phyloP scores from a whole-genome alignment of 352 stramenopile species.

The Pythium pyrilobum region DNA sequence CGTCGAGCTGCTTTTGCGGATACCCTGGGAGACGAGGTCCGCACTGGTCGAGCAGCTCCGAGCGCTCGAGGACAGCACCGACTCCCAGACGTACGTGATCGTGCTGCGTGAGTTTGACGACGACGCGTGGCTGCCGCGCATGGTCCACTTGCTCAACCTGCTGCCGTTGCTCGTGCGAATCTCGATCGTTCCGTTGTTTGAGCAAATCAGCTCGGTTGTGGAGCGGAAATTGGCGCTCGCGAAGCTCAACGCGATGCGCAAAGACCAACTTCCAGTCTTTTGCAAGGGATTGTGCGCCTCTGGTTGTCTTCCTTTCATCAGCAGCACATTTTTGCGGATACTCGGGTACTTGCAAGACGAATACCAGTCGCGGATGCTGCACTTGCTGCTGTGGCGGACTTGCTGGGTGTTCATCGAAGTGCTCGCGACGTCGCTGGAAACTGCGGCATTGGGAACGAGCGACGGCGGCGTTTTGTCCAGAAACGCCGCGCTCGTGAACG shows the following conservation, averaged over 20 bases:
- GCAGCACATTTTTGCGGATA: conserved; percentile 34
- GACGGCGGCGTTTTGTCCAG: too few relatives aligned
- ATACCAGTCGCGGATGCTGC: conserved; percentile 37
- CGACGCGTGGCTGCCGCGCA: conserved; percentile 23
- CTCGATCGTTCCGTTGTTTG: conserved; percentile 18
- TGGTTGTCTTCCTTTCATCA: conserved; percentile 17
- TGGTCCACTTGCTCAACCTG: conserved; percentile 43
- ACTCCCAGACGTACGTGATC: conserved; percentile 32
- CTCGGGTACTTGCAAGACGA: conserved; percentile 33
- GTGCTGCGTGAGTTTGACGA: conserved; percentile 32
- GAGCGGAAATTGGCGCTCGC: conserved; percentile 13
- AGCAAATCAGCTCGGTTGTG: neutral
- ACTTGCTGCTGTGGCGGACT: conserved; percentile 24
- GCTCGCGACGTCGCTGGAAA: conserved; percentile 19
- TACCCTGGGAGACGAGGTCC: conserved; percentile 50
- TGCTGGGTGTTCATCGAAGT: conserved; percentile 54
- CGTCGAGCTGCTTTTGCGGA: conserved; percentile 37
- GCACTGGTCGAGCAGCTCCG: conserved; percentile 59
- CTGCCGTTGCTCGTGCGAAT: conserved; percentile 33
- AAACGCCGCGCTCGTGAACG: conserved; percentile 28
- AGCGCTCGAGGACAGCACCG: conserved; percentile 27
- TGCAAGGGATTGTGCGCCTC: conserved; percentile 28
- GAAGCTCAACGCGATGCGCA: conserved; percentile 41
- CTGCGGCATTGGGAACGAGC: neutral
- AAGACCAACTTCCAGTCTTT: conserved; percentile 31